Evolutionary conservation across 768 basidiomycete species (phyloP).

Genomic region (Lactifluus pinguis): DNA sequence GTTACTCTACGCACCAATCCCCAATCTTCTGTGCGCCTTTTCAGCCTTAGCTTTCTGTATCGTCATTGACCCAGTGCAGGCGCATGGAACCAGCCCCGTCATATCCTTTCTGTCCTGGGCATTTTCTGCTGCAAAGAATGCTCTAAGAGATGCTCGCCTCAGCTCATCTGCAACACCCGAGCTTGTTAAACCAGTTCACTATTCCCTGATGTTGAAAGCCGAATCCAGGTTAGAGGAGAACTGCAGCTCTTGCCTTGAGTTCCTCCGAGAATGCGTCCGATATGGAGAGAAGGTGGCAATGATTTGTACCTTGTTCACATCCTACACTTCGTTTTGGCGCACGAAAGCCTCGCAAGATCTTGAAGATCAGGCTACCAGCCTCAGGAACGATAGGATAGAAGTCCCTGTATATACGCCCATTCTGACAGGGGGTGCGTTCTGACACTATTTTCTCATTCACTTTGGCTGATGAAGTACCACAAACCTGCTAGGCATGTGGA

Average conservation of each 20-base stretch:
- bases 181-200: not conserved
- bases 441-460: too few relatives aligned
- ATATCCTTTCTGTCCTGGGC: not conserved
- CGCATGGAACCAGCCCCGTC: not conserved
- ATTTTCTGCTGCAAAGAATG: not conserved
- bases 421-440: not conserved
- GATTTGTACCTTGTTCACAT: not conserved
- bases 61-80: not conserved
- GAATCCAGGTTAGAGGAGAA: not conserved
- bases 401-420: not conserved
- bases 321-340: not conserved
- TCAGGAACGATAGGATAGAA: not conserved
- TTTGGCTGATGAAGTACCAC: not conserved
- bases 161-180: not conserved
- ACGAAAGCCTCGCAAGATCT: not conserved
- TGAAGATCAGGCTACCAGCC: not conserved
- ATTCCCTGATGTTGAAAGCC: not conserved
- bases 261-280: not conserved
- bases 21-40: not conserved
- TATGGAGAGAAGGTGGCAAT: not conserved
- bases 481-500: not conserved
- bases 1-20: not conserved
- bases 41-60: not conserved
- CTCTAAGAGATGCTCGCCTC: not conserved
- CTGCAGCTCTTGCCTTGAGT: not conserved